Percentiles rank a stretch among this genome's conserved stretches.
These are phyloP conservation scores for Xylaria telfairii DNA, from an alignment of 495 filamentous ascomycete genomes.

Conservation along the genomic window DNA sequence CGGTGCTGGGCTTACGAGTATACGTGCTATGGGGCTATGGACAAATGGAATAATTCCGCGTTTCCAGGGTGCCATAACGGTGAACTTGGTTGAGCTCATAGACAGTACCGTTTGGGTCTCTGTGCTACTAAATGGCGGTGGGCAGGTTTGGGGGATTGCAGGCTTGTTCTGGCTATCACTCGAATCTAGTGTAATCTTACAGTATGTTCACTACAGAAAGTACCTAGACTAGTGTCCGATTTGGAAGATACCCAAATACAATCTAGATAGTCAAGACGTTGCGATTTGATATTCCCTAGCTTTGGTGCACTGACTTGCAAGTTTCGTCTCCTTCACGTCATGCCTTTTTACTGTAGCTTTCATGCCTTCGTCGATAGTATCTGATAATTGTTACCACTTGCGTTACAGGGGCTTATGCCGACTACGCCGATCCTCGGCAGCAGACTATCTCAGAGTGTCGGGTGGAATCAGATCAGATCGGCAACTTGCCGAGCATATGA, in stretches of 20 bases:
- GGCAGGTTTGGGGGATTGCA: background rate
- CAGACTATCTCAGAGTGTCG: no score
- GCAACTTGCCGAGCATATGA: no score
- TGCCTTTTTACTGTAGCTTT: no score
- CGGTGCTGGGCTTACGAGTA: conserved; percentile 28
- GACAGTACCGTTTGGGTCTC: background rate
- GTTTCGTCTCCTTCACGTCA: background rate
- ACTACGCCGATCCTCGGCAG: no score
- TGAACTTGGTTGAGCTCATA: background rate
- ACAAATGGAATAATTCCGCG: background rate
- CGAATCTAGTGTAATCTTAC: background rate
- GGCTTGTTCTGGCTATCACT: background rate
- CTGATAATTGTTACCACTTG: no score
- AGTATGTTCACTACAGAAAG: background rate
- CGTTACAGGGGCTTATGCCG: no score
- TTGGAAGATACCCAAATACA: background rate
- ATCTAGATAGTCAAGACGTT: background rate
- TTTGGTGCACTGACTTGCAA: background rate
- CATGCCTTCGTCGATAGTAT: no score
- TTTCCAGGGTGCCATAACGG: background rate
- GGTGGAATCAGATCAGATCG: no score
- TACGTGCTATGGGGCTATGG: background rate
- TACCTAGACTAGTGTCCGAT: background rate
- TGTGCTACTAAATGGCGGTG: background rate
- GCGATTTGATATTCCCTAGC: background rate